phyloP scores from a whole-genome alignment of 1,284 basidiomycete genomes.

The Moniliophthora roreri region DNA sequence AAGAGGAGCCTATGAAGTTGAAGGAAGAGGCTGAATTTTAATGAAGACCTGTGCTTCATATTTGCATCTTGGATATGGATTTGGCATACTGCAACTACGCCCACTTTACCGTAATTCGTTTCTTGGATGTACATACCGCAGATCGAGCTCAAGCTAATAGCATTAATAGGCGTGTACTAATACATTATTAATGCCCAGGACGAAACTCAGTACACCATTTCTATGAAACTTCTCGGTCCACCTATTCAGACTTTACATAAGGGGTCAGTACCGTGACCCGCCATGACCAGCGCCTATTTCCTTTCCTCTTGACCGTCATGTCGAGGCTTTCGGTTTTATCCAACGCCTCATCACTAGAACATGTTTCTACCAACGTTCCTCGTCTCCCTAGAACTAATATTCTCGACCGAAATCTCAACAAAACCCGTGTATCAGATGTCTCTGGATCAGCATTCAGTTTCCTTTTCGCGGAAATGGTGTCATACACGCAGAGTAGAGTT shows the following conservation, averaged over 20 bases:
- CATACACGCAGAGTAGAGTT: conserved; percentile 95
- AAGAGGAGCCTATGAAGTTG: not conserved
- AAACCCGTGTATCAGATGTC: conserved; percentile 79
- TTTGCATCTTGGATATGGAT: not conserved
- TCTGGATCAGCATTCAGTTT: conserved; percentile 84
- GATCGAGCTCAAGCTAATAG: too few relatives aligned
- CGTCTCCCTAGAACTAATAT: conserved; percentile 54
- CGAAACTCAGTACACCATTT: too few relatives aligned
- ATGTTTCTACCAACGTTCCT: conserved; percentile 1
- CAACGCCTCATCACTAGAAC: conserved; percentile 1
- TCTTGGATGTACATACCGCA: too few relatives aligned
- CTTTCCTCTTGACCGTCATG: not conserved
- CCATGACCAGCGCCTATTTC: not conserved
- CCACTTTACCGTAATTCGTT: too few relatives aligned
- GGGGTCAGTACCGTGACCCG: too few relatives aligned
- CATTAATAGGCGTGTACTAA: too few relatives aligned
- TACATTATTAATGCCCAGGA: too few relatives aligned
- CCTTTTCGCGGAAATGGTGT: conserved; percentile 88
- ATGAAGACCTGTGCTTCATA: not conserved
- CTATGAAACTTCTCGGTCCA: too few relatives aligned
- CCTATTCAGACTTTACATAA: too few relatives aligned
- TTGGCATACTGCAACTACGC: too few relatives aligned
- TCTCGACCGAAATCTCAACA: conserved; percentile 85
- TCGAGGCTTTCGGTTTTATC: conserved; percentile 3
- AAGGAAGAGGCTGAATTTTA: too few relatives aligned